Evolutionary conservation across 805 yeast genomes (phyloP).

Genomic region (Barnettozyma wickerhamii): DNA sequence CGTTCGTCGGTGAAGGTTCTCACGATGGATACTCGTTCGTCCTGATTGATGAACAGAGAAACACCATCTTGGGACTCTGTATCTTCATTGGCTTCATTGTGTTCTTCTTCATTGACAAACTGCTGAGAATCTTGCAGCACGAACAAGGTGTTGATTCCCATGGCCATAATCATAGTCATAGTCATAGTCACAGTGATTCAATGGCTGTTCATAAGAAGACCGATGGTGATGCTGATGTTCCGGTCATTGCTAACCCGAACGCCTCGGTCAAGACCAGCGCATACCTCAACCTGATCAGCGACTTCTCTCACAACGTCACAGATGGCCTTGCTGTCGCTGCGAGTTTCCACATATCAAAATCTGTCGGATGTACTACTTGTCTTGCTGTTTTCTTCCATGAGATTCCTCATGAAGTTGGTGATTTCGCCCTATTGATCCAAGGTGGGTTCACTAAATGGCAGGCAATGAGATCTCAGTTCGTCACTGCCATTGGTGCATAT

Average conservation of each 20-base stretch:
- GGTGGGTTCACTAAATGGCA: slow-evolving; percentile 65
- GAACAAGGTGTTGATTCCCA: slow-evolving; percentile 23
- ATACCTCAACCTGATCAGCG: slow-evolving; percentile 63
- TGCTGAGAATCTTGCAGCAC: slow-evolving; percentile 46
- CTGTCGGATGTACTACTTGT: slow-evolving; percentile 64
- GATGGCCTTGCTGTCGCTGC: slow-evolving; percentile 76
- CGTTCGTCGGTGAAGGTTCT: slow-evolving; percentile 48
- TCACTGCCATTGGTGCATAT: slow-evolving; percentile 62
- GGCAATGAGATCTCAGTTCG: slow-evolving; percentile 62
- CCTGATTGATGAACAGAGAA: slow-evolving; percentile 47
- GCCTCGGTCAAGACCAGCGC: slow-evolving; percentile 43
- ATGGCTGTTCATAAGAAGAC: slow-evolving; percentile 31
- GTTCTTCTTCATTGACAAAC: slow-evolving; percentile 61
- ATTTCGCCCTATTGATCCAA: slow-evolving; percentile 65
- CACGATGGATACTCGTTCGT: slow-evolving; percentile 41
- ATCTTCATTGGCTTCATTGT: slow-evolving; percentile 57
- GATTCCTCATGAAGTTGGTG: slow-evolving; percentile 79
- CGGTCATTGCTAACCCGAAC: slow-evolving; percentile 31
- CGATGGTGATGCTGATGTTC: slow-evolving; percentile 24
- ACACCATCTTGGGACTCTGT: slow-evolving; percentile 45
- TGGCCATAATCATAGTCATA: slow-evolving; percentile 35
- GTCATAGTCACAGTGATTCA: slow-evolving; percentile 36
- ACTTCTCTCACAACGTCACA: slow-evolving; percentile 68
- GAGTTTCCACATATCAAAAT: slow-evolving; percentile 56
- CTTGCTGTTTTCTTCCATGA: slow-evolving; percentile 73